Evolutionary conservation across 73 alveolate genomes (phyloP).

Genomic region (Blepharisma japonicum): DNA sequence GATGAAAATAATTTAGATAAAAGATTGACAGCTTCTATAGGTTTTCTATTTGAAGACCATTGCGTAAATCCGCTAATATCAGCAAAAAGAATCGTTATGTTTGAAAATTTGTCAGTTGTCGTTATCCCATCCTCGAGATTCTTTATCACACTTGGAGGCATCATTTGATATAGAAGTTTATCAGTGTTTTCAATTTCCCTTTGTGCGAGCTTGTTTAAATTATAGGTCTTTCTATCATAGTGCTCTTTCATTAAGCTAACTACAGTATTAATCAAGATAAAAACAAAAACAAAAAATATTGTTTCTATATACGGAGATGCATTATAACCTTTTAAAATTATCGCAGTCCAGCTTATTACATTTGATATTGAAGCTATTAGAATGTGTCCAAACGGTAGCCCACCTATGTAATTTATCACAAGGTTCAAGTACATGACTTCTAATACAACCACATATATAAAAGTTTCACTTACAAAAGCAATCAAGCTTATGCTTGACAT

Average conservation of each 20-base stretch:
- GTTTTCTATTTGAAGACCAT: constrained; percentile 72
- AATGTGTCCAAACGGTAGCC: not conserved
- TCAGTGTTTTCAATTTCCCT: not conserved
- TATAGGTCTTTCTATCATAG: not conserved
- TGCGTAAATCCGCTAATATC: constrained; percentile 80
- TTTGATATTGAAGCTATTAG: not conserved
- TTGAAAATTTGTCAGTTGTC: constrained; percentile 75
- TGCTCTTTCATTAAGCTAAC: not conserved
- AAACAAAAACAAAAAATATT: not conserved
- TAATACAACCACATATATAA: not conserved
- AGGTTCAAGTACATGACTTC: not conserved
- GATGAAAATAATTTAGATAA: constrained; percentile 82
- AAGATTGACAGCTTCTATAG: constrained; percentile 86
- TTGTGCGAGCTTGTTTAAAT: not conserved
- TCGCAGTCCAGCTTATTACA: not conserved
- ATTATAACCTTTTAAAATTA: not conserved
- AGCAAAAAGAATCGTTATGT: constrained; percentile 89
- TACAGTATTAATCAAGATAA: not conserved
- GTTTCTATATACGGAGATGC: not conserved
- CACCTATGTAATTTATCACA: not conserved
- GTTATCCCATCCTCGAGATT: constrained; percentile 75
- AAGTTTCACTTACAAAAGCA: not conserved
- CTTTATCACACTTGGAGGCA: not conserved
- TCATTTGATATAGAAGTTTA: not conserved
- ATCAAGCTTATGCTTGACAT: not conserved